A percentile compares a stretch with the other conserved stretches of the same genome.
phyloP scores from a whole-genome alignment of 2,329 filamentous ascomycete genomes.

The Nannizziopsis arthrosporioides region DNA sequence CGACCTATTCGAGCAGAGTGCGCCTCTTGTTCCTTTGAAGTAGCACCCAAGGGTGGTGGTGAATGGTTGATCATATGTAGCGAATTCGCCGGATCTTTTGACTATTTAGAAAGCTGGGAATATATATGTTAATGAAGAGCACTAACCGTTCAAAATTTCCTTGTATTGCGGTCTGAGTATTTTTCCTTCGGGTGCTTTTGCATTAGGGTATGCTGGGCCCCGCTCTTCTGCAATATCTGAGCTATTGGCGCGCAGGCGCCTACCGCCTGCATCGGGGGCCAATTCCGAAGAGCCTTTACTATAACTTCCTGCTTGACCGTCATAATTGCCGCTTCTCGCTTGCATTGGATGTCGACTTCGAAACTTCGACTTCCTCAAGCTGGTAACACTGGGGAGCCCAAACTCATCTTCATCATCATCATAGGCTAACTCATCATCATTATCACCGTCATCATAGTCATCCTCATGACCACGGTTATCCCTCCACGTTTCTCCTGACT shows the following conservation, averaged over 20 bases:
- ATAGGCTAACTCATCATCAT: slow-evolving; percentile 61
- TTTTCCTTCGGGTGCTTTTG: slow-evolving; percentile 85
- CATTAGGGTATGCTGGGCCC: slow-evolving; percentile 71
- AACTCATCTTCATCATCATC: slow-evolving; percentile 92
- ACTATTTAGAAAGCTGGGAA: slow-evolving; percentile 11
- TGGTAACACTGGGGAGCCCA: slow-evolving; percentile 81
- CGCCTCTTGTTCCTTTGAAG: slow-evolving; percentile 71
- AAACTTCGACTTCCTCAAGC: slow-evolving; percentile 60
- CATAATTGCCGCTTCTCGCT: background rate
- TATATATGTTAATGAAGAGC: background rate
- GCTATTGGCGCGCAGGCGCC: slow-evolving; percentile 65
- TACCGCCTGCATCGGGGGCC: slow-evolving; percentile 7
- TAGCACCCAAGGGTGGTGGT: slow-evolving; percentile 58
- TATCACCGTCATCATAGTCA: slow-evolving; percentile 44
- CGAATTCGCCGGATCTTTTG: slow-evolving; percentile 68
- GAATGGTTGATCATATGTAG: slow-evolving; percentile 89
- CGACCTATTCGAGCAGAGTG: slow-evolving; percentile 78
- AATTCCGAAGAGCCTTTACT: slow-evolving; percentile 11
- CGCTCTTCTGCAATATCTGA: slow-evolving; percentile 90
- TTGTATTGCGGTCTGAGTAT: slow-evolving; percentile 96
- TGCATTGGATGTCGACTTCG: background rate
- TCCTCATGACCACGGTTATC: slow-evolving; percentile 58
- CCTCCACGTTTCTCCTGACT: slow-evolving; percentile 73
- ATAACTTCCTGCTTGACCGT: background rate
- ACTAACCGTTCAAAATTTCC: slow-evolving; percentile 65